These are phyloP conservation scores for Phellopilus nigrolimitatus DNA, from an alignment of 1,284 basidiomycete genomes.

Conservation along the genomic window DNA sequence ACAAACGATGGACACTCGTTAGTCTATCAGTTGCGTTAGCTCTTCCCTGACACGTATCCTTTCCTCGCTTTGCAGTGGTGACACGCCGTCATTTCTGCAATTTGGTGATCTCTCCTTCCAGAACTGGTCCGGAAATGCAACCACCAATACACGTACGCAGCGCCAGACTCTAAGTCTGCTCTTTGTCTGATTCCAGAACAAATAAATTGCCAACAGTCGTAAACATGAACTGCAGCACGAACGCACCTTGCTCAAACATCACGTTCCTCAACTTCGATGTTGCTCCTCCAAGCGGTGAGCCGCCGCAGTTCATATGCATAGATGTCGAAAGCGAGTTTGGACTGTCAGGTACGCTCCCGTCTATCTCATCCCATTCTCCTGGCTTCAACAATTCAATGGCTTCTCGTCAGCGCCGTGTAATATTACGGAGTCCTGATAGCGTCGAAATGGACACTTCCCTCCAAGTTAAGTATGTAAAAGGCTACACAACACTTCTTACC, in stretches of 20 bases:
- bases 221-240: slow-evolving; percentile 49
- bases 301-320: slow-evolving; percentile 39
- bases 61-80: slow-evolving; percentile 33
- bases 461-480: too few species aligned
- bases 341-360: slow-evolving; percentile 34
- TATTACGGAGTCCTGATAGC: too few species aligned
- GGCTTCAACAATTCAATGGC: too few species aligned
- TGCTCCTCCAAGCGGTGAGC: slow-evolving; percentile 32
- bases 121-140: slow-evolving; percentile 46
- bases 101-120: slow-evolving; percentile 45
- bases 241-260: slow-evolving; percentile 44
- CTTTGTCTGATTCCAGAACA: too few species aligned
- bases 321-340: slow-evolving; percentile 43
- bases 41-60: not conserved
- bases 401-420: too few species aligned
- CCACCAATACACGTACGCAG: slow-evolving; percentile 38
- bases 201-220: slow-evolving; percentile 46
- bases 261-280: slow-evolving; percentile 42
- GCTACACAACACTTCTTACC: too few species aligned
- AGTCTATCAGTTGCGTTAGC: not conserved
- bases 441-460: not conserved
- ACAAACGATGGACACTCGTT: slow-evolving; percentile 49
- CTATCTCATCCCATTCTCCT: too few species aligned
- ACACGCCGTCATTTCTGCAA: slow-evolving; percentile 44
- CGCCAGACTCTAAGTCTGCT: too few species aligned